phyloP scores from a whole-genome alignment of 768 basidiomycete genomes.

The Obba rivulosa region DNA sequence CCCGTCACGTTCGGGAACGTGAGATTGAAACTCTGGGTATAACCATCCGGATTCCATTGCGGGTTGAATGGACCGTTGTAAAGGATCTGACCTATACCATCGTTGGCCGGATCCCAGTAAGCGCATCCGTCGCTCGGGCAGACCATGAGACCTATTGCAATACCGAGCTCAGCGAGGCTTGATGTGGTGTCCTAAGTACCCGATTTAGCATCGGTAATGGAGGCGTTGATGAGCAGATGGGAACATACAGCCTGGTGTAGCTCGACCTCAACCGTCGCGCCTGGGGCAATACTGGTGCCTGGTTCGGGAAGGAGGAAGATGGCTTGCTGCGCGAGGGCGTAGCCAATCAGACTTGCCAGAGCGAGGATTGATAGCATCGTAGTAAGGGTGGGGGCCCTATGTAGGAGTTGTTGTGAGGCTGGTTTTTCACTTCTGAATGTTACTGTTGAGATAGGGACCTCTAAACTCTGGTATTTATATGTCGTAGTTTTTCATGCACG shows the following conservation, averaged over 20 bases:
- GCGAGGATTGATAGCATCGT: constrained; percentile 15
- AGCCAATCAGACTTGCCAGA: constrained; percentile 25
- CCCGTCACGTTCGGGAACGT: constrained; percentile 5
- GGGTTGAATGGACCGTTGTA: constrained; percentile 44
- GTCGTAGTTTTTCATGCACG: too few relatives aligned
- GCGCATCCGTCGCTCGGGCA: constrained; percentile 25
- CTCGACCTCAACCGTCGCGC: constrained; percentile 36
- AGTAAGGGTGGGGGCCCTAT: too few relatives aligned
- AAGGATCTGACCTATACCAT: constrained; percentile 36
- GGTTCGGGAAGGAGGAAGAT: constrained; percentile 36
- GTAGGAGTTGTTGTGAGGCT: too few relatives aligned
- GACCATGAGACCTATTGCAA: constrained; percentile 39
- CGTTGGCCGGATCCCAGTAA: constrained; percentile 11
- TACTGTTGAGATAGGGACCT: too few relatives aligned
- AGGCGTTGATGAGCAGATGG: background rate
- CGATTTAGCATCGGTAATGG: background rate
- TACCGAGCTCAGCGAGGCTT: constrained; percentile 37
- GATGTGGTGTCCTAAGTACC: constrained; percentile 30
- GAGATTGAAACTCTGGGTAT: constrained; percentile 43
- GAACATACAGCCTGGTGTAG: constrained; percentile 26
- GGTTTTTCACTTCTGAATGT: too few relatives aligned
- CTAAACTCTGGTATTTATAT: too few relatives aligned
- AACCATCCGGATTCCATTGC: constrained; percentile 29
- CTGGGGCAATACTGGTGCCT: constrained; percentile 30
- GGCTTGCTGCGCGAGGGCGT: constrained; percentile 36